Evolutionary conservation across 2,329 filamentous ascomycete genomes (phyloP), one percentile per base, ranked within the genome.

Genomic region (Beauveria sp.): DNA sequence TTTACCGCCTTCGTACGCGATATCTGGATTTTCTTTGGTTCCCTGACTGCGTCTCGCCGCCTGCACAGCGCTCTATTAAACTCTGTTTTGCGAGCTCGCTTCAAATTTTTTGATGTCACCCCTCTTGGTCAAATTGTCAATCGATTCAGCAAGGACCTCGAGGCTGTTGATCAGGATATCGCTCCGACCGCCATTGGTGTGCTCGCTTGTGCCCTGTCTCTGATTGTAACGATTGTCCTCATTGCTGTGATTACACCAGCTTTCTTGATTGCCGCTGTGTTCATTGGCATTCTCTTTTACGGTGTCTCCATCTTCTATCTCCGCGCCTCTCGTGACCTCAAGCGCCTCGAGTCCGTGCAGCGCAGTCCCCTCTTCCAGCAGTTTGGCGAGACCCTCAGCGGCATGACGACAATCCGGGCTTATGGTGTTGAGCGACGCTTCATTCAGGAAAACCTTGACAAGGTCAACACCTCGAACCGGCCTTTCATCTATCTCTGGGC

Each of bases 401-500:
- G 95, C 30, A 95, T 99, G 74, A 96, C 93, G 3, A 99, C 95
- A 0, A 99, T 99, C 67, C 88, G 96, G 70, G 95, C 95, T 1
- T 99, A 98, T 69, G 92, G 93, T 42, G 93, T 97, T 68, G 92
- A 97, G 73, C 85, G 90, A 59, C 87, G 95, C 42, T 99, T 99
- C 74, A 90, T 97, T 66, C 84, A 92, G 22, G 93, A 99, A 70
- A 99, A 98, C 69, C 80, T 98, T 63, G 75, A 80, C 60, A 89
- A 89, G 68, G 91, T 99, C 74, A 96, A 99, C 75, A 89, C 87
- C 8, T 93, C 97, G 72, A 89, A 90, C 69, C 86, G 95, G 55
- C 95, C 95, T 0, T 98, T 96, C 75, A 93, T 98, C 73, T 98
- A 93, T 71, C 79, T 98, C 14, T 99, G 95, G 95, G 93, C 90